These are phyloP conservation scores for Ganoderma meredithae DNA, from an alignment of 1,284 basidiomycete genomes.

Conservation along the genomic window DNA sequence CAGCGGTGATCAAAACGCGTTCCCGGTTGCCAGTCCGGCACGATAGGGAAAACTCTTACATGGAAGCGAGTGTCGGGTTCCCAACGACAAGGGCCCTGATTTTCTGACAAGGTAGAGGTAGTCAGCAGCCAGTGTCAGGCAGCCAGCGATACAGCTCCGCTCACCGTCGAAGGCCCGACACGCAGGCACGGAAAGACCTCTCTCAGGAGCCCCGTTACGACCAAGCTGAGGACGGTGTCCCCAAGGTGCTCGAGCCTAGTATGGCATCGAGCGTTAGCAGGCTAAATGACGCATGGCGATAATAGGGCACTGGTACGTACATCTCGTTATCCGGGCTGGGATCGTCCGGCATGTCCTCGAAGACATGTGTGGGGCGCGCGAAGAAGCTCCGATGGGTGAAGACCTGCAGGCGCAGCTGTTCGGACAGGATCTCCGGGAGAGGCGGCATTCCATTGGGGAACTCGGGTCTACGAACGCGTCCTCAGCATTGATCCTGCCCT, in stretches of 20 bases:
- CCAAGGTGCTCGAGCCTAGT: conserved; percentile 76
- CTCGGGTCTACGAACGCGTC: conserved; percentile 33
- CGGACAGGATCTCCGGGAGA: conserved; percentile 57
- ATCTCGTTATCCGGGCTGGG: conserved; percentile 81
- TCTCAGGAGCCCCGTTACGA: conserved; percentile 67
- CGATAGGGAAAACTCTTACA: conserved; percentile 53
- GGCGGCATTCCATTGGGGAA: conserved; percentile 48
- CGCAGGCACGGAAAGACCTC: conserved; percentile 71
- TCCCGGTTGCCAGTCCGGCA: not conserved
- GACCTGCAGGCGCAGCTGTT: conserved; percentile 56
- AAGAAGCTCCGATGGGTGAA: conserved; percentile 78
- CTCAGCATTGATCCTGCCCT: not conserved
- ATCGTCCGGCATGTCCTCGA: conserved; percentile 74
- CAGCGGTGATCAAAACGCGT: not conserved
- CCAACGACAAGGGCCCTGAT: conserved; percentile 74
- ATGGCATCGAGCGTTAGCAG: not conserved
- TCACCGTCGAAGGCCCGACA: conserved; percentile 78
- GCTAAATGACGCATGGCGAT: not conserved
- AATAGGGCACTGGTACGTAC: conserved; percentile 47
- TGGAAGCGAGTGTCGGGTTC: conserved; percentile 72
- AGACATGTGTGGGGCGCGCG: conserved; percentile 72
- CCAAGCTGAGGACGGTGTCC: conserved; percentile 71
- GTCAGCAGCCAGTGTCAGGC: not conserved
- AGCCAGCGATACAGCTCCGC: conserved; percentile 31
- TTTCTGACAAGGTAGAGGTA: conserved; percentile 57